Evolutionary conservation across 805 yeast species (phyloP), one percentile per base, ranked within the genome.

Genomic region (Ogataea naganishii): DNA sequence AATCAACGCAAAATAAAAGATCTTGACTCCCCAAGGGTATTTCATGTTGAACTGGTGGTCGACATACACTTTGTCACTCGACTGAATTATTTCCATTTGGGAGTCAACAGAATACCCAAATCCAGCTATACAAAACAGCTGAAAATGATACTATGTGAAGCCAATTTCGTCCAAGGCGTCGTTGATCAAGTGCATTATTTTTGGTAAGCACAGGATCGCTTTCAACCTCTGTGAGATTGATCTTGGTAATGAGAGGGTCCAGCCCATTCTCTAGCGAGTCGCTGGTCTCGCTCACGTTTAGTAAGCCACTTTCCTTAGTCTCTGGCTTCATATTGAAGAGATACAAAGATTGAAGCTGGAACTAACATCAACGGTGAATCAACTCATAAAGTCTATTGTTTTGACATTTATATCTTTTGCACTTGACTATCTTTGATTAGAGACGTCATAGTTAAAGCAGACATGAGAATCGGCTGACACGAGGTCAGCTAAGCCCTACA

Each of bases 141-240:
- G 60, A 32, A 60, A 52, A 36, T 72, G 78, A 39, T 64, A 68
- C 60, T 68, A 62, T 1, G 80, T 72, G 51, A 74, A 69, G 0
- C 80, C 80, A 31, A 73, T 69, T 40, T 74, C 75, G 43, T 74
- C 77, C 33, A 73, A 57, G 12, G 80, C 75, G 34, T 68, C 49
- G 46, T 72, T 70, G 29, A 72, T 52, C 7, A 72, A 46, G 25
- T 48, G 51, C 44, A 69, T 64, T 35, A n/a, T 69, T 69, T 25
- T 46, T 46, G 12, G 52, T 41, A 23, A 67, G 43, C 2, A 54
- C 62, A 4, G 36, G 37, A 38, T 69, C 75, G 25, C 37, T 58
- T 31, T 54, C n/a, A n/a, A n/a, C 59, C 14, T 57, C 48, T 14
- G 62, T 53, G 31, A 48, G 39, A 30, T 53, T 51, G 29, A 58